These are phyloP conservation scores for Ajuga reptans DNA, from an alignment of 305 asterid genomes.

Conservation along the genomic window DNA sequence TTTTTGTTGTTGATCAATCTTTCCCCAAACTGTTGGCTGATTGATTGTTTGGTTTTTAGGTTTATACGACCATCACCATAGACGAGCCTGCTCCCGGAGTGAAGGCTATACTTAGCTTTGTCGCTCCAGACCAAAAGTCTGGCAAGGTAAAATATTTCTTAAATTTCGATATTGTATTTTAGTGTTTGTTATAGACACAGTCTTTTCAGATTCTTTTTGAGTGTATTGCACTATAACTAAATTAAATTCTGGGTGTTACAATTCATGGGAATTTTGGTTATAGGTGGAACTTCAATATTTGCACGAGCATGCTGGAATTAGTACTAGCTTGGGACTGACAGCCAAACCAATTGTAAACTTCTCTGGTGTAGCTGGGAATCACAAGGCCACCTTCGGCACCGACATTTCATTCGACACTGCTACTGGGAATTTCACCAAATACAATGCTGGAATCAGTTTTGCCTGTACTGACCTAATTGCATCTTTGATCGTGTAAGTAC, in stretches of 20 bases:
- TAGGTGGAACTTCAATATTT: conserved; percentile 67
- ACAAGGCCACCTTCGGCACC: conserved; percentile 53
- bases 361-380: conserved; percentile 84
- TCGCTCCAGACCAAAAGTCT: conserved; percentile 76
- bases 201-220: no score
- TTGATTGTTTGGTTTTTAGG: conserved; percentile 30
- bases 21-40: background rate
- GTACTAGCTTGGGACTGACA: conserved; percentile 61
- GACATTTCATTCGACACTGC: conserved; percentile 88
- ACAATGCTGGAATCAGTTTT: conserved; percentile 64
- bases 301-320: conserved; percentile 64
- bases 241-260: background rate
- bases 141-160: conserved; percentile 48
- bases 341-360: conserved; percentile 64
- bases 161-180: background rate
- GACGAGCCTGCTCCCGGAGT: conserved; percentile 92
- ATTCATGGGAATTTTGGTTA: conserved; percentile 3
- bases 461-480: conserved; percentile 62
- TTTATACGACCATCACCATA: conserved; percentile 56
- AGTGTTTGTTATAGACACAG: background rate
- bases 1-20: background rate
- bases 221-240: background rate
- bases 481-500: conserved; percentile 68
- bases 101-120: conserved; percentile 71
- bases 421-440: conserved; percentile 63